Conservation (phyloP, 306 rosid species). For the Vigna reflexopilosa region DNA sequence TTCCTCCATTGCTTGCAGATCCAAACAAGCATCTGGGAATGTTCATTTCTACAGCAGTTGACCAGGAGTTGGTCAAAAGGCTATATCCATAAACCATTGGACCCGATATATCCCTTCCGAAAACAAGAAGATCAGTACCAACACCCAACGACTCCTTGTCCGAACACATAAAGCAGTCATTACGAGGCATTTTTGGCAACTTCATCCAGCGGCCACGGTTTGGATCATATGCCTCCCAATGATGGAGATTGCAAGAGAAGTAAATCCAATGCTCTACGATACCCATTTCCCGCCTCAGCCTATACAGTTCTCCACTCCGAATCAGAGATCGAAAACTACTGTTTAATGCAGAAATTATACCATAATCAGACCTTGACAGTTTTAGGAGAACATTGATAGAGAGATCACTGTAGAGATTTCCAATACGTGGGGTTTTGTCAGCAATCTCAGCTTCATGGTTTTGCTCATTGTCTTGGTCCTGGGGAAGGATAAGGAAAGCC, state of each 20-base stretch:
- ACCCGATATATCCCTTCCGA: slow-evolving; percentile 64
- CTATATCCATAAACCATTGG: slow-evolving; percentile 64
- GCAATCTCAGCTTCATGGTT: slow-evolving; percentile 31
- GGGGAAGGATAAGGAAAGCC: slow-evolving; percentile 32
- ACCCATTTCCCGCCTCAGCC: slow-evolving; percentile 59
- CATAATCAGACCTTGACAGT: slow-evolving; percentile 77
- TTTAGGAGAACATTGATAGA: slow-evolving; percentile 62
- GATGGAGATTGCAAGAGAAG: slow-evolving; percentile 67
- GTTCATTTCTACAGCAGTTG: slow-evolving; percentile 60
- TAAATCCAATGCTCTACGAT: slow-evolving; percentile 79
- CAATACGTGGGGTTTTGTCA: slow-evolving; percentile 53
- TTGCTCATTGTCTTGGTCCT: slow-evolving; percentile 46
- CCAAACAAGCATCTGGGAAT: slow-evolving; percentile 76
- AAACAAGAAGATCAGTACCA: slow-evolving; percentile 84
- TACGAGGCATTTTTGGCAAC: slow-evolving; percentile 63
- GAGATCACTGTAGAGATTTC: slow-evolving; percentile 63
- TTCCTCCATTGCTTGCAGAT: slow-evolving; percentile 72
- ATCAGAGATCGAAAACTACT: slow-evolving; percentile 60
- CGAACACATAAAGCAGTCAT: slow-evolving; percentile 65
- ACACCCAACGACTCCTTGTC: slow-evolving; percentile 88
- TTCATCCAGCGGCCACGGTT: slow-evolving; percentile 57
- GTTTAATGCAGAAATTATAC: slow-evolving; percentile 63
- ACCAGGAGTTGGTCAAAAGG: slow-evolving; percentile 72
- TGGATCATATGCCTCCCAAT: slow-evolving; percentile 87
- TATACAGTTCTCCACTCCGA: slow-evolving; percentile 66